Evolutionary conservation across 2,329 filamentous ascomycete species (phyloP).

Genomic region (Trichothecium sympodiale): DNA sequence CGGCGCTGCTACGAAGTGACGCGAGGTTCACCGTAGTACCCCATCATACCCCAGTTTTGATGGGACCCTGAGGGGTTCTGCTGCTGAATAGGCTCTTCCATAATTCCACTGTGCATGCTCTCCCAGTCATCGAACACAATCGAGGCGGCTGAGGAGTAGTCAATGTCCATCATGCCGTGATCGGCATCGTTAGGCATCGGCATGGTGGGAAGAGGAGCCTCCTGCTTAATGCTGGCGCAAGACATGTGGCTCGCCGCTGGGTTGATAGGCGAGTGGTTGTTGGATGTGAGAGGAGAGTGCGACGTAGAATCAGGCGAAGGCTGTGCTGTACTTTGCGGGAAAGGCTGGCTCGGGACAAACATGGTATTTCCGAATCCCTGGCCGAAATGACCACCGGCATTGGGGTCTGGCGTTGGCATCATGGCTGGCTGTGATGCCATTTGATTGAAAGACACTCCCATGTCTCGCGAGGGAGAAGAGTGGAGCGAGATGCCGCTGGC

Average conservation of each 20-base stretch:
- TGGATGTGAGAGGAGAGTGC: constrained; percentile 19
- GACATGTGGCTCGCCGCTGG: constrained; percentile 13
- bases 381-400: constrained; percentile 14
- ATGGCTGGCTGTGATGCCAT: constrained; percentile 19
- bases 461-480: constrained; percentile 15
- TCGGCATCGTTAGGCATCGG: constrained; percentile 13
- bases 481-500: constrained; percentile 15
- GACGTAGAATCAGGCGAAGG: constrained; percentile 19
- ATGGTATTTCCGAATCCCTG: constrained; percentile 20
- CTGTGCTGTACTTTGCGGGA: constrained; percentile 13
- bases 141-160: constrained; percentile 23
- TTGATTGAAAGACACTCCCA: constrained; percentile 18
- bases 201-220: constrained; percentile 20
- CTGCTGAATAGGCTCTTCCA: constrained; percentile 18
- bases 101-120: constrained; percentile 21
- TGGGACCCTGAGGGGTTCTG: constrained; percentile 11
- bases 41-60: constrained; percentile 21
- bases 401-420: constrained; percentile 10
- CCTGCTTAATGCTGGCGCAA: constrained; percentile 23
- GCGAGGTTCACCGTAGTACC: constrained; percentile 21
- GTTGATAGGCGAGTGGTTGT: constrained; percentile 16
- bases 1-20: constrained; percentile 15
- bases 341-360: constrained; percentile 20
- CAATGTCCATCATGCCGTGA: constrained; percentile 28
- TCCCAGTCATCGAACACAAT: constrained; percentile 31